Percentiles rank a stretch among this genome's conserved stretches.
phyloP scores from a whole-genome alignment of 1,284 basidiomycete genomes.

The Ustilago bromivora region DNA sequence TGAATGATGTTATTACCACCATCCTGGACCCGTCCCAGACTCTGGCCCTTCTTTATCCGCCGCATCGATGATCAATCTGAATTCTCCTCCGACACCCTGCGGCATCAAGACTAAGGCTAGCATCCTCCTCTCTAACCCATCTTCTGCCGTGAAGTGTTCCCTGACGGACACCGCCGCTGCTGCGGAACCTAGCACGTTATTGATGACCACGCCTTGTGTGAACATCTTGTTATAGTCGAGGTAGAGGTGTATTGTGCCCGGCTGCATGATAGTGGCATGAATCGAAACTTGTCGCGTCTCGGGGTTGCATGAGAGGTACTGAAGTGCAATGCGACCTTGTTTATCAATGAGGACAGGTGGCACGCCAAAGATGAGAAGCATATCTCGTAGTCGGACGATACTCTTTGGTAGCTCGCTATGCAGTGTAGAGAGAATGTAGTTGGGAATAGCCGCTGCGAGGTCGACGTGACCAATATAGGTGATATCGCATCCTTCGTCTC shows the following conservation, averaged over 20 bases:
- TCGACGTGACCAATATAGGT: slow-evolving; percentile 54
- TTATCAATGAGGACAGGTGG: slow-evolving; percentile 56
- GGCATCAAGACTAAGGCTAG: slow-evolving; percentile 38
- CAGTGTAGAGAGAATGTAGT: slow-evolving; percentile 48
- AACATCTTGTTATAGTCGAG: slow-evolving; percentile 59
- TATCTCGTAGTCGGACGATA: slow-evolving; percentile 40
- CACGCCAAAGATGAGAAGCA: slow-evolving; percentile 53
- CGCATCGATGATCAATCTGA: slow-evolving; percentile 49
- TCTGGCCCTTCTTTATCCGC: slow-evolving; percentile 50
- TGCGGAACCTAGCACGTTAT: slow-evolving; percentile 27
- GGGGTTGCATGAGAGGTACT: slow-evolving; percentile 44
- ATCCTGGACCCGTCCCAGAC: slow-evolving; percentile 44
- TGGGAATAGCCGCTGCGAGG: slow-evolving; percentile 42
- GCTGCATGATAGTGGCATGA: slow-evolving; percentile 39
- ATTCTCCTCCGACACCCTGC: slow-evolving; percentile 39
- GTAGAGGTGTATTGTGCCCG: slow-evolving; percentile 52
- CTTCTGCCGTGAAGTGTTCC: slow-evolving; percentile 38
- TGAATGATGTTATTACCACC: slow-evolving; percentile 29
- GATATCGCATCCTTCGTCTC: slow-evolving; percentile 46
- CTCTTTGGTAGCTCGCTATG: slow-evolving; percentile 48
- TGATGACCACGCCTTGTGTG: slow-evolving; percentile 45
- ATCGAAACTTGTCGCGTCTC: slow-evolving; percentile 47
- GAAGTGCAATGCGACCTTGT: slow-evolving; percentile 37
- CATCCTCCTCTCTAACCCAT: slow-evolving; percentile 40
- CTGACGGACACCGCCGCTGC: slow-evolving; percentile 36